Evolutionary conservation across 2,329 filamentous ascomycete genomes (phyloP).

Genomic region (Neurospora sp.): DNA sequence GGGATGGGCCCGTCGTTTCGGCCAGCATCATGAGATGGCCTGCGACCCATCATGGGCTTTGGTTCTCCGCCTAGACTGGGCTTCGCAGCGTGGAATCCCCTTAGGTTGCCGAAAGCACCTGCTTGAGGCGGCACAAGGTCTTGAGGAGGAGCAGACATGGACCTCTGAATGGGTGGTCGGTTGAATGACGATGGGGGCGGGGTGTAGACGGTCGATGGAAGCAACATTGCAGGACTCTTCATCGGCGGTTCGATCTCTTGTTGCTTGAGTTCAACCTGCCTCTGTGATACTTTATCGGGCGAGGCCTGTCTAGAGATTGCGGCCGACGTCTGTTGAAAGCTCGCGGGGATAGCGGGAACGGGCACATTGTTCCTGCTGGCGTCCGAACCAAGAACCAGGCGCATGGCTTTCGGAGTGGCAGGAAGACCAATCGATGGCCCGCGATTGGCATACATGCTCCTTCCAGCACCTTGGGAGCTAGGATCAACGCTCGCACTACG

Average conservation of each 20-base stretch:
- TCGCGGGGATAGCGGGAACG: slow-evolving; percentile 45
- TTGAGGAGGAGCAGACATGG: slow-evolving; percentile 51
- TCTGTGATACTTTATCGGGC: slow-evolving; percentile 19
- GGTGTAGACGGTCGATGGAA: slow-evolving; percentile 52
- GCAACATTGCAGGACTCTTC: slow-evolving; percentile 25
- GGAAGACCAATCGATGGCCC: slow-evolving; percentile 63
- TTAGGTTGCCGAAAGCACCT: neutral
- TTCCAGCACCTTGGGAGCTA: slow-evolving; percentile 25
- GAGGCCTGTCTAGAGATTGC: slow-evolving; percentile 19
- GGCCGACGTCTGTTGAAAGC: slow-evolving; percentile 32
- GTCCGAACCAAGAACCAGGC: slow-evolving; percentile 59
- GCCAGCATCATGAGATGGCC: slow-evolving; percentile 29
- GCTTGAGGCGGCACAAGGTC: slow-evolving; percentile 27
- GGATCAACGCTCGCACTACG: slow-evolving; percentile 60
- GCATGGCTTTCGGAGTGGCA: slow-evolving; percentile 85
- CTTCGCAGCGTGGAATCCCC: slow-evolving; percentile 26
- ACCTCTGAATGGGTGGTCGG: slow-evolving; percentile 36
- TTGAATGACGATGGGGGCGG: slow-evolving; percentile 33
- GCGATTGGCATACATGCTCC: slow-evolving; percentile 35
- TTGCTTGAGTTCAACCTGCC: slow-evolving; percentile 16
- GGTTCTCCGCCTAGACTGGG: slow-evolving; percentile 12
- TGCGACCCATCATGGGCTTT: slow-evolving; percentile 18
- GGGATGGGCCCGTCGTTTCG: slow-evolving; percentile 34
- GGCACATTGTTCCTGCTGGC: slow-evolving; percentile 29
- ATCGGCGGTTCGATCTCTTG: slow-evolving; percentile 17